phyloP scores from a whole-genome alignment of 306 rosid genomes.

The Potentilla sterilis region DNA sequence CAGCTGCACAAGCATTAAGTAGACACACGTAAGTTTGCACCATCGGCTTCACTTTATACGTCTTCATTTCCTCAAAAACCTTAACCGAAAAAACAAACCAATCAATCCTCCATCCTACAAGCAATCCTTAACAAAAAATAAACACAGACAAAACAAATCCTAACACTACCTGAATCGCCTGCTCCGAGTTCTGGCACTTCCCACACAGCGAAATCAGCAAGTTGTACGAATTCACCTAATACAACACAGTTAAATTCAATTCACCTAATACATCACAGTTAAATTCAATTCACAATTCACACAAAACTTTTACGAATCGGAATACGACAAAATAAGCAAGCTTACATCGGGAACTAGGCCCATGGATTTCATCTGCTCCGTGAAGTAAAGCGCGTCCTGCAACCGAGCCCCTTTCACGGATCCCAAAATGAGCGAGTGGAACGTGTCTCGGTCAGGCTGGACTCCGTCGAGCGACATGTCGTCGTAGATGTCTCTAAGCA shows the following conservation, averaged over 20 bases:
- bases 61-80: conserved; percentile 93
- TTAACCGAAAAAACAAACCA: conserved; percentile 21
- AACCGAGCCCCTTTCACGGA: conserved; percentile 72
- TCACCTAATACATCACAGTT: too few relatives aligned
- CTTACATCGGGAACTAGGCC: conserved; percentile 90
- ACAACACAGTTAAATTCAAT: not conserved
- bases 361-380: conserved; percentile 77
- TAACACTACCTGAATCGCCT: conserved; percentile 65
- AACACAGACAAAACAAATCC: not conserved
- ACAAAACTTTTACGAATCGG: too few relatives aligned
- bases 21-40: conserved; percentile 79
- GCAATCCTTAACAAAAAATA: not conserved
- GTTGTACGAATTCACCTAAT: conserved; percentile 72
- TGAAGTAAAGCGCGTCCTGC: conserved; percentile 78
- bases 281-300: too few relatives aligned
- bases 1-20: conserved; percentile 84
- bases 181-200: conserved; percentile 73
- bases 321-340: not conserved
- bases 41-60: conserved; percentile 69
- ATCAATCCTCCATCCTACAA: not conserved
- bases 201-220: conserved; percentile 80
- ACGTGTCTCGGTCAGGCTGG: conserved; percentile 77
- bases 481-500: conserved; percentile 75
- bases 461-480: conserved; percentile 97
- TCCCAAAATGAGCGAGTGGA: conserved; percentile 67